A percentile compares a stretch with the other conserved stretches of the same genome.
Evolutionary conservation across 768 basidiomycete genomes (phyloP).

Genomic region (Pleurotus pulmonarius): DNA sequence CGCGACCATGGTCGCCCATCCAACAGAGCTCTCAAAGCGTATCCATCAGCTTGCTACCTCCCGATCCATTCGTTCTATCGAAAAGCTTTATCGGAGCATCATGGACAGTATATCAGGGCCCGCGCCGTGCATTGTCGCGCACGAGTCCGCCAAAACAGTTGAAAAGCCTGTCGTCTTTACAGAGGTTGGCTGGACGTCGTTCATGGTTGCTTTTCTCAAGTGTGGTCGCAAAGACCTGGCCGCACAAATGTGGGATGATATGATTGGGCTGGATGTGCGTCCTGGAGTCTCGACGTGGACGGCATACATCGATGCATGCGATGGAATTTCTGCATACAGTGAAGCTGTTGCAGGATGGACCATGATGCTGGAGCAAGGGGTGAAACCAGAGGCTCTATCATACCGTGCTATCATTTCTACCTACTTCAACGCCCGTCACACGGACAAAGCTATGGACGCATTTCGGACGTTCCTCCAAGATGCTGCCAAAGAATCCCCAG

Average conservation of each 20-base stretch:
- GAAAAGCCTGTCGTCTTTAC: conserved; percentile 47
- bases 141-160: conserved; percentile 30
- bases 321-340: conserved; percentile 41
- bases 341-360: conserved; percentile 62
- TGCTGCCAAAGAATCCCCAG: conserved; percentile 2
- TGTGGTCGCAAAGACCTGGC: conserved; percentile 54
- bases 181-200: conserved; percentile 58
- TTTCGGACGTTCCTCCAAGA: conserved; percentile 48
- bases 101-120: conserved; percentile 46
- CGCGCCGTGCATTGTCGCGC: conserved; percentile 51
- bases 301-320: conserved; percentile 63
- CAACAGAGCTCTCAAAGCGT: conserved; percentile 45
- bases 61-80: conserved; percentile 27
- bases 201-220: conserved; percentile 62
- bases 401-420: conserved; percentile 71
- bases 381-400: conserved; percentile 56
- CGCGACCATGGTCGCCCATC: conserved; percentile 49
- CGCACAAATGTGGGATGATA: conserved; percentile 65
- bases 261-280: conserved; percentile 40
- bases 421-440: conserved; percentile 47
- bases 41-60: conserved; percentile 41
- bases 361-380: conserved; percentile 51
- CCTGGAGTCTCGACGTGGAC: conserved; percentile 69
- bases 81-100: conserved; percentile 47
- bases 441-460: conserved; percentile 45